phyloP scores from a whole-genome alignment of 345 rosid species.

The Chamaenerion angustifolium region DNA sequence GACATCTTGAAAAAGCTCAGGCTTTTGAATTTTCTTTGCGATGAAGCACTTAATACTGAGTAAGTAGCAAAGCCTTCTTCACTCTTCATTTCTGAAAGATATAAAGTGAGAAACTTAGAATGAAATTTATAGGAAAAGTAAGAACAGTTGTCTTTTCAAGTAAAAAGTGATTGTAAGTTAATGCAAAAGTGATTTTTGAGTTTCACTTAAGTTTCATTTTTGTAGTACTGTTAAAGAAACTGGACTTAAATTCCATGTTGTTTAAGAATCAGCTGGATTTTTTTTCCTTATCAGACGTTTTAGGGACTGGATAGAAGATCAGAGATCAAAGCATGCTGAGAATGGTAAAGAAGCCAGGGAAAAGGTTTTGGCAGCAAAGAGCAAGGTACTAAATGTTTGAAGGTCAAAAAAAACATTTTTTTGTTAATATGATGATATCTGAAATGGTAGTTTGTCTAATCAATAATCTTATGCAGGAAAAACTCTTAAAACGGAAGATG shows the following conservation, averaged over 20 bases:
- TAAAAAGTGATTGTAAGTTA: too few relatives aligned
- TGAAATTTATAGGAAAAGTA: too few relatives aligned
- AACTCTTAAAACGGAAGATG: slow-evolving; percentile 35
- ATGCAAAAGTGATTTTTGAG: too few relatives aligned
- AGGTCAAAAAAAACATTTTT: neutral
- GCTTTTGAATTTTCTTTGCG: slow-evolving; percentile 35
- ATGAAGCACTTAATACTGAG: slow-evolving; percentile 35
- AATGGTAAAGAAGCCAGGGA: slow-evolving; percentile 37
- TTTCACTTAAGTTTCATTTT: too few relatives aligned
- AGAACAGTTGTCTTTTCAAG: too few relatives aligned
- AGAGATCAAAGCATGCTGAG: slow-evolving; percentile 24
- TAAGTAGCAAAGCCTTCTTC: slow-evolving; percentile 7
- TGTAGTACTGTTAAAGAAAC: too few relatives aligned
- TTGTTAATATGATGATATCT: neutral
- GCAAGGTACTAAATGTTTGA: slow-evolving; percentile 30
- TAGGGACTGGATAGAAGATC: slow-evolving; percentile 49
- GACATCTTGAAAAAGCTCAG: slow-evolving; percentile 22
- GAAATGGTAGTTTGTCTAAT: neutral
- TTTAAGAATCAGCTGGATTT: neutral
- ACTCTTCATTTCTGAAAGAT: neutral
- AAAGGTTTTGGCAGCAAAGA: slow-evolving; percentile 38
- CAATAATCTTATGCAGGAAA: slow-evolving; percentile 30
- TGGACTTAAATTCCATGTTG: too few relatives aligned
- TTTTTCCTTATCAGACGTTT: slow-evolving; percentile 20
- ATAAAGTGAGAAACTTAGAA: too few relatives aligned